Evolutionary conservation across 345 rosid genomes (phyloP).

Genomic region (thale cress (Arabidopsis thaliana)): DNA sequence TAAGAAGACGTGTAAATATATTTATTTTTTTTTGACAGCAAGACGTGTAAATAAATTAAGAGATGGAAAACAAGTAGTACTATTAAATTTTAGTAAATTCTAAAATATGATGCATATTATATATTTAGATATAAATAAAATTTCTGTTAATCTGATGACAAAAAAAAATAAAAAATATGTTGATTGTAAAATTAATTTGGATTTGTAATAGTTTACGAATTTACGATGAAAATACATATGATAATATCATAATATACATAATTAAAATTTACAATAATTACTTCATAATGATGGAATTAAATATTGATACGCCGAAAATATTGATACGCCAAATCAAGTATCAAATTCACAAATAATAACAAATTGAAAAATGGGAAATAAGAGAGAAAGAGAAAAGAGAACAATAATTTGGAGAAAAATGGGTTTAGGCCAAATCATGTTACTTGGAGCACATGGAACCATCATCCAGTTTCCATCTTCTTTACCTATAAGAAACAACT

Average conservation of each 20-base stretch:
- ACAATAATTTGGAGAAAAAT: slow-evolving; percentile 8
- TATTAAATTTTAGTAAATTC: not conserved
- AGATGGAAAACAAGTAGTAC: not conserved
- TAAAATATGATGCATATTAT: not conserved
- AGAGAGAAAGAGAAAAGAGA: not conserved
- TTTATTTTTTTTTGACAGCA: too few relatives aligned
- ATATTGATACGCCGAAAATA: slow-evolving; percentile 19
- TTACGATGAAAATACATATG: not conserved
- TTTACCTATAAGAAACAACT: slow-evolving; percentile 34
- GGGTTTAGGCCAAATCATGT: slow-evolving; percentile 46
- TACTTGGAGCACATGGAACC: slow-evolving; percentile 46
- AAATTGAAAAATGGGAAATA: not conserved
- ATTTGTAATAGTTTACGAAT: not conserved
- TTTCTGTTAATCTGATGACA: not conserved
- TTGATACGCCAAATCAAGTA: slow-evolving; percentile 34
- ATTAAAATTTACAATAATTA: slow-evolving; percentile 17
- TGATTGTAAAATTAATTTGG: not conserved
- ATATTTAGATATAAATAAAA: not conserved
- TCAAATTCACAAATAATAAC: slow-evolving; percentile 7
- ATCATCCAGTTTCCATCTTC: slow-evolving; percentile 33
- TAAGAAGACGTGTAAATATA: not conserved
- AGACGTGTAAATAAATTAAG: not conserved
- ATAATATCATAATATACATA: not conserved
- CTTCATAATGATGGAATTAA: slow-evolving; percentile 20
- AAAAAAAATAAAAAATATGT: too few relatives aligned